Evolutionary conservation across 495 filamentous ascomycete species (phyloP), one percentile per base, ranked within the genome.

Genomic region (Tetracladium setigerum): DNA sequence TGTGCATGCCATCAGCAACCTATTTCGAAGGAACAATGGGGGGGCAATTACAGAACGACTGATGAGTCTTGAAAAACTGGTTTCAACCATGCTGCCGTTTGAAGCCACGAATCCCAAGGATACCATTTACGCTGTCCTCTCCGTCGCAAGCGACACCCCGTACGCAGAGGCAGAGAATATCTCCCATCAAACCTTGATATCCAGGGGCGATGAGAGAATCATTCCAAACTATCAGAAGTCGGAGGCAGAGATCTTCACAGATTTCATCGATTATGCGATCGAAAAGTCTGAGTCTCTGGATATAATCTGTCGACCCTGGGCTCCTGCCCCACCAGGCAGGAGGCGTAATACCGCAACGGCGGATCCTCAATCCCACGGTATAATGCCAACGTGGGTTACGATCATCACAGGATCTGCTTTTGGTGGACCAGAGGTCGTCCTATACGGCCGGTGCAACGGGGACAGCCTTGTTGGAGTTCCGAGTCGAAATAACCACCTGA

Each of bases 381-480:
- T 19, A n/a, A 39, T 51, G 38, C 34, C 41, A 31, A 45, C 49
- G 15, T 46, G 41, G 49, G 40, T 32, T 34, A 17, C 41, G 16
- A 38, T 33, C 16, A 36, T 38, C 24, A 39, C 33, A 17, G 39
- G 31, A 17, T 15, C 38, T n/a, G 42, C 31, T 7, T 51, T 41
- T 22, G 34, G 15, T 40, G 38, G 17, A 30, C 36, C 15, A 32
- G 49, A 35, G 3, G 49, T 38, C 39, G 42, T 32, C 4, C 49
- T 45, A 16, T 44, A 51, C 39, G 35, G 27, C 5, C 48, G 48
- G 24, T 44, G 37, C 11, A 51, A 33, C 15, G 41, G 30, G 13
- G 39, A 39, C 27, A 36, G 30, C 16, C 40, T 51, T 12, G 48
- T 51, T 32, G 48, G 47, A 51, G 1, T 13, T 82, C 81, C 48